Conservation (phyloP, 2,329 filamentous ascomycete species). For the Fusarium tuaranense region DNA sequence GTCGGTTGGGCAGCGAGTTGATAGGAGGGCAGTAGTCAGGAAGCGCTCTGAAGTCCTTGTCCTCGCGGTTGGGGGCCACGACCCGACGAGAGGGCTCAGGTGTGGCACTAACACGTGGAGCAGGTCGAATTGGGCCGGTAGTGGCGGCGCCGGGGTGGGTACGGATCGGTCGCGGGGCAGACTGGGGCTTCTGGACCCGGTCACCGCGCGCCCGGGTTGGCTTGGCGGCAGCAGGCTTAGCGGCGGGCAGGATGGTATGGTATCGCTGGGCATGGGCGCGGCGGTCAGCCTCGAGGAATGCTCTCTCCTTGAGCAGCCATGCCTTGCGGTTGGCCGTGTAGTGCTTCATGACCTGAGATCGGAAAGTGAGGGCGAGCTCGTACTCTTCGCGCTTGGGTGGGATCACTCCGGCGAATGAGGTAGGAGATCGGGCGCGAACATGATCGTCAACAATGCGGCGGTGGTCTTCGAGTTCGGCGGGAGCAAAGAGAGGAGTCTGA, state of each 20-base stretch:
- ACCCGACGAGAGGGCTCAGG: conserved; percentile 64
- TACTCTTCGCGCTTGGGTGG: conserved; percentile 67
- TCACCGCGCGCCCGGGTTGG: conserved; percentile 47
- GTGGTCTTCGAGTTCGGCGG: conserved; percentile 54
- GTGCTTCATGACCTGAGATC: conserved; percentile 62
- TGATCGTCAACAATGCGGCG: conserved; percentile 64
- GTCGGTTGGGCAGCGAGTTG: conserved; percentile 72
- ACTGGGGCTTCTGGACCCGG: conserved; percentile 52
- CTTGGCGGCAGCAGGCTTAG: conserved; percentile 51
- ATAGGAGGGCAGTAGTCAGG: conserved; percentile 79
- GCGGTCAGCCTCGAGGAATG: conserved; percentile 60
- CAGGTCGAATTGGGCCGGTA: conserved; percentile 44
- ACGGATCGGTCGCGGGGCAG: conserved; percentile 52
- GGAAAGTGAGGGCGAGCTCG: conserved; percentile 63
- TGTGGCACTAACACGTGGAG: conserved; percentile 56
- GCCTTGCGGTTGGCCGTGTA: conserved; percentile 56
- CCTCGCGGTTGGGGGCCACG: conserved; percentile 78
- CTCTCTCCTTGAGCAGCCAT: conserved; percentile 65
- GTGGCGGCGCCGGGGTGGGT: conserved; percentile 40
- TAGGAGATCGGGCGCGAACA: conserved; percentile 56
- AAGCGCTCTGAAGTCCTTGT: conserved; percentile 81
- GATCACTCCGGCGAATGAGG: conserved; percentile 56
- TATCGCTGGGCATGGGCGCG: conserved; percentile 55
- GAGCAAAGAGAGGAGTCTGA: conserved; percentile 63
- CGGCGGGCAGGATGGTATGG: conserved; percentile 56